Base-by-base conservation (phyloP, 1,284 basidiomycete species). In the Amylostereum areolatum region DNA sequence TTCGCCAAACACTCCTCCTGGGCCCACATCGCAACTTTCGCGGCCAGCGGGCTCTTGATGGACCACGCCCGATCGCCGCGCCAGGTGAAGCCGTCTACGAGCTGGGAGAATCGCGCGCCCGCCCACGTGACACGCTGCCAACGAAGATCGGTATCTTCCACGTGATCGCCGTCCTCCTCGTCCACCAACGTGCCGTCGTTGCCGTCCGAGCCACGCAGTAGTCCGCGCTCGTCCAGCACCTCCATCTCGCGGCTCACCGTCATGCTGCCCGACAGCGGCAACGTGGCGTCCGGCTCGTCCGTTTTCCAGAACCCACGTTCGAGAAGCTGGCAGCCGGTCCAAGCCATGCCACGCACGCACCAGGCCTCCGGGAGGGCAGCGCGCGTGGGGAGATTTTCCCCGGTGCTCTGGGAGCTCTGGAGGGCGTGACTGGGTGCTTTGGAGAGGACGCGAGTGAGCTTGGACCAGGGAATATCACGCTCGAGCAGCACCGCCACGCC, bases 341-440 rank as follows among this genome's bases (percentile, higher is more conserved):
- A 99, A 55, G 92, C 90, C 82, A 95, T 89, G 3, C 97, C 97
- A 31, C 95, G 80, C 53, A 98, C 67, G 58, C 90, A 91, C 92
- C 94, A 97, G 64, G 99, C 97, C 65, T 99, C 97, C 0, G 90
- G 81, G 2, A 99, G 71, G 10, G 78, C 71, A 48, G 77, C 83
- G 6, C 78, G 75, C 50, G 72, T 79, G 0, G 83, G 81, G 37
- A 89, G 69, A 73, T 46, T 1, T 49, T 49, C 28, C 9, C 46
- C 32, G 41, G 50, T 6, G 35, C 36, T 27, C 29, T n/a, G 11
- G 5, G 37, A 6, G 86, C 63, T 56, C 29, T 58, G 49, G 44
- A 83, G 69, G 30, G 81, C 66, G 45, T 77, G 76, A 49, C 79
- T 72, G 2, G 83, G 83, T 7, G 88, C 72, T 5, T 73, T 77